phyloP scores from a whole-genome alignment of 108 stramenopile species.

The Nitzschia sp. region DNA sequence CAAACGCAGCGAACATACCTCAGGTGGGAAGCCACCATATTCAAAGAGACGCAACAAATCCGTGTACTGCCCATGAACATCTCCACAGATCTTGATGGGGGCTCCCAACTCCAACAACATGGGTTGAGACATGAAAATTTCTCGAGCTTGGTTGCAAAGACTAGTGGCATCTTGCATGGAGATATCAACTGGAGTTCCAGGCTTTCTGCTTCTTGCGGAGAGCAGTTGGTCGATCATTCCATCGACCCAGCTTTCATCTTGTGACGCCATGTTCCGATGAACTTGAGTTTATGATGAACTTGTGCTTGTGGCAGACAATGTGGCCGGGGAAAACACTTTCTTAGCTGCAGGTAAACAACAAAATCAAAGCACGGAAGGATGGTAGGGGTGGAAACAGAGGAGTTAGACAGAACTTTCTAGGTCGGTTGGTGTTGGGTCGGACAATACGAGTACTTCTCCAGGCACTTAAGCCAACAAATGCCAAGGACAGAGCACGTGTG shows the following conservation, averaged over 20 bases:
- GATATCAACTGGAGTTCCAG: constrained; percentile 86
- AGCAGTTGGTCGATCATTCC: constrained; percentile 87
- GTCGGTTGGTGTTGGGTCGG: too few relatives aligned
- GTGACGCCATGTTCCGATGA: constrained; percentile 7
- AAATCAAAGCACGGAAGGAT: not conserved
- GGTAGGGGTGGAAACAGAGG: too few relatives aligned
- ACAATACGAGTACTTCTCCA: too few relatives aligned
- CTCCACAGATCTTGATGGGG: constrained; percentile 99
- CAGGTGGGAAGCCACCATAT: constrained; percentile 95
- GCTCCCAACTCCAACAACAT: constrained; percentile 98
- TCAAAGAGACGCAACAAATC: constrained; percentile 97
- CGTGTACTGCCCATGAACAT: constrained; percentile 98
- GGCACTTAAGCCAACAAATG: too few relatives aligned
- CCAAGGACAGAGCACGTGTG: too few relatives aligned
- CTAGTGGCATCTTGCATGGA: constrained; percentile 78
- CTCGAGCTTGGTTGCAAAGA: constrained; percentile 86
- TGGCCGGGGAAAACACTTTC: too few relatives aligned
- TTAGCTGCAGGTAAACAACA: not conserved
- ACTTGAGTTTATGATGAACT: constrained; percentile 1
- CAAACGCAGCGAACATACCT: constrained; percentile 47
- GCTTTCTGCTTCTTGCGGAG: constrained; percentile 83
- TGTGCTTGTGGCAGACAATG: not conserved
- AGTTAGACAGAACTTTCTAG: too few relatives aligned
- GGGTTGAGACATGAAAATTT: constrained; percentile 94
- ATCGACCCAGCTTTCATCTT: constrained; percentile 88